Evolutionary conservation across 192 early-diverging fungal species (phyloP), one percentile per base, ranked within the genome.

Genomic region (Oehlia diaphana): DNA sequence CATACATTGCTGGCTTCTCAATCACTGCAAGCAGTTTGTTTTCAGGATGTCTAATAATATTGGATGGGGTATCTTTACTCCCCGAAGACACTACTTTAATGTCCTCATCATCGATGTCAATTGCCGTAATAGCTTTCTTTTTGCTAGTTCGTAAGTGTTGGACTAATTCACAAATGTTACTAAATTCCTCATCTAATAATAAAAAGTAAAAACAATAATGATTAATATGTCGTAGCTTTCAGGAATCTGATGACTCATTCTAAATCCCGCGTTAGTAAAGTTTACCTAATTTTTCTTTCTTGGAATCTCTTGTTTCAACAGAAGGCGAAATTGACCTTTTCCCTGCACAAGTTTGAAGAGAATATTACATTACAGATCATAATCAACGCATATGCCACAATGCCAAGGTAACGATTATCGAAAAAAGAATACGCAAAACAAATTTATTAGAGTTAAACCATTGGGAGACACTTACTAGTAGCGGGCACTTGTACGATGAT

Each of bases 1-100:
- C 67, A 74, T 69, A 84, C 16, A 72, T 19, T 72, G 70, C 16
- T 49, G 70, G 37, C 3, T 72, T 72, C 6, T 4, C 23, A 39
- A 47, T 72, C 2, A 72, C 21, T n/a, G 70, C 33, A 72, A 72
- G 21, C 4, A 26, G 42, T n/a, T 9, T 39, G 9, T 16, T 9
- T 58, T 5, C 2, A 58, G 19, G 4, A 19, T 58, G 16, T 19
- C 10, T 58, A 58, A 58, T 21, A 58, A 58, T n/a, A 19, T 21
- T 58, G 53, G 0, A 5, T 19, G 0, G 50, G 0, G 4, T 37
- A 4, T 37, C 4, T 16, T 53, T 19, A 53, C 4, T 53, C 16
- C 19, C 19, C 21, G 14, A 2, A 4, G 1, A 0, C 0, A 1
- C 19, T 21, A 21, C 16, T 58, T 58, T 19, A 21, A 37, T 37